Base-by-base conservation (phyloP, 176 grass and related monocot genomes). In the Oryza glumipatula region DNA sequence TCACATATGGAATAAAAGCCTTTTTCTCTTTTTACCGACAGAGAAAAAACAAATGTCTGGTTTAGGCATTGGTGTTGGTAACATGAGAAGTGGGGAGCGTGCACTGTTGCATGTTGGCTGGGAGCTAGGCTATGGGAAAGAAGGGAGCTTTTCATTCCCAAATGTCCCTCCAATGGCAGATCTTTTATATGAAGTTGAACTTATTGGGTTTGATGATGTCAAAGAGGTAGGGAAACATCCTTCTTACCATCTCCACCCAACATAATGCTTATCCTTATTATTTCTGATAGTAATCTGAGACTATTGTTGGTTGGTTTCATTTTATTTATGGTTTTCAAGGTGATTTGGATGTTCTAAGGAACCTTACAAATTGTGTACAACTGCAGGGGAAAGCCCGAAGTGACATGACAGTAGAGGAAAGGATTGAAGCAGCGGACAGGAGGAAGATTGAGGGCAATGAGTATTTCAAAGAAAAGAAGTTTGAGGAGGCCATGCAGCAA, bases 91-190 rank as follows among this genome's bases (percentile, higher is more conserved):
- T 0, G 93, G 96, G 9, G 96, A 94, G 65, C 88, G 67, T 58
- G 86, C 89, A 33, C 52, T 96, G 56, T 82, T 99, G 38, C 89
- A 99, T 91, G 96, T 96, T 71, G 84, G 81, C 64, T 99, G 96
- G 96, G 96, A 99, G 86, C 80, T 94, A 78, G 91, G 91, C 39
- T 99, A 92, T 79, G 91, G 96, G 15, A 88, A 96, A 91, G 96
- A 96, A 87, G 96, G 93, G 80, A 99, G 76, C 75, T 99, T 99
- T 88, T 99, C 96, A 78, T 99, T 99, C 81, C 96, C 96, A 73
- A 99, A 99, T 88, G 96, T 99, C 17, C 89, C 96, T 58, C 93
- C 96, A 32, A 92, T 90, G 88, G 88, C 96, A 70, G 88, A 99
- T 70, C 93, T 96, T 78, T 22, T 96, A 65, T 99, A 99, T 79